phyloP scores from a whole-genome alignment of 2,329 filamentous ascomycete species.

The Biscogniauxia marginata region DNA sequence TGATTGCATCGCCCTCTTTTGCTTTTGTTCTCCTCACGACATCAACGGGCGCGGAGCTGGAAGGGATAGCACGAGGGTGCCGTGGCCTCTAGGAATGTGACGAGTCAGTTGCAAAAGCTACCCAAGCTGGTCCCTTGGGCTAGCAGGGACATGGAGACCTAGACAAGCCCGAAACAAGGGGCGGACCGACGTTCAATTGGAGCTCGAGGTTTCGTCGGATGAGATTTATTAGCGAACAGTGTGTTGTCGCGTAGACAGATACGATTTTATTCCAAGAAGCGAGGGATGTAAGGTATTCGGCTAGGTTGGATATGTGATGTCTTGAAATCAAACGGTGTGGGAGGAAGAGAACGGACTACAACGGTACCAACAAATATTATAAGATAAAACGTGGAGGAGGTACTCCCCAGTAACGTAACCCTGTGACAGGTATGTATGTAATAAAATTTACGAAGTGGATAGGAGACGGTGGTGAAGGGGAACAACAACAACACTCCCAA shows the following conservation, averaged over 20 bases:
- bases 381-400: background rate
- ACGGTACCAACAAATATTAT: background rate
- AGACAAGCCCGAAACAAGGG: background rate
- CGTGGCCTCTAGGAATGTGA: background rate
- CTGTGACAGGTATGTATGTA: too few relatives aligned
- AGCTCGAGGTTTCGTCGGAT: too few relatives aligned
- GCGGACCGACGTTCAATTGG: too few relatives aligned
- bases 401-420: too few relatives aligned
- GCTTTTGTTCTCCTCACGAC: background rate
- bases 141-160: background rate
- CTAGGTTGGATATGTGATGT: background rate
- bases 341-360: background rate
- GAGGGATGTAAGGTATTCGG: background rate
- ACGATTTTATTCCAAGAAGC: background rate
- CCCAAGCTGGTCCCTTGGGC: background rate
- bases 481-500: background rate
- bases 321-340: background rate
- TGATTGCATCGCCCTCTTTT: slow-evolving; percentile 18
- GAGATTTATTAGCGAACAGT: too few relatives aligned
- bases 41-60: slow-evolving; percentile 2
- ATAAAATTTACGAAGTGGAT: too few relatives aligned
- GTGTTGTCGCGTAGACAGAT: too few relatives aligned
- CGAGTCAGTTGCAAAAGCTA: background rate
- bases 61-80: background rate
- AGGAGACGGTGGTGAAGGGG: background rate